Evolutionary conservation across 148 eudicot genomes (phyloP).

Genomic region (Mesembryanthemum crystallinum): DNA sequence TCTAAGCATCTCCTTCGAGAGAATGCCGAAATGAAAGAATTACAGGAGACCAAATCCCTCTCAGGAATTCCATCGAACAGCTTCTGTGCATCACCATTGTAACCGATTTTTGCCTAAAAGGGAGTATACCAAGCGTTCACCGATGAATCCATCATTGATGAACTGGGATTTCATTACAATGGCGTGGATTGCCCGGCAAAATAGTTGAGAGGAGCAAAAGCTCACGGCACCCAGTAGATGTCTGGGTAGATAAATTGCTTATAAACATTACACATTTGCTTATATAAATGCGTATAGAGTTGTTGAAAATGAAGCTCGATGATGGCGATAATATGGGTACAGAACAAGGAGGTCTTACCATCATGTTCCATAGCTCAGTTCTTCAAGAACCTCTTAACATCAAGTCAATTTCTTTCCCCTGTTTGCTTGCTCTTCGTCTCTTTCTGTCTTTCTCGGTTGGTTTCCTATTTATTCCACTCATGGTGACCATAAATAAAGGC

Average conservation of each 20-base stretch:
- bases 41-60: conserved; percentile 44
- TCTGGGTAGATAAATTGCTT: conserved; percentile 13
- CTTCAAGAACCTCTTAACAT: neutral
- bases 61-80: conserved; percentile 50
- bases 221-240: conserved; percentile 19
- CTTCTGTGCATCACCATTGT: conserved; percentile 22
- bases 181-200: conserved; percentile 33
- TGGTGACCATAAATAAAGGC: too few relatives aligned
- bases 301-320: neutral
- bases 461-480: too few relatives aligned
- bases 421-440: too few relatives aligned
- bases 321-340: neutral
- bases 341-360: neutral
- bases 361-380: conserved; percentile 17
- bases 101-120: conserved; percentile 23
- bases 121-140: conserved; percentile 45
- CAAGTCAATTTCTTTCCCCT: too few relatives aligned
- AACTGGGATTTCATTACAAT: conserved; percentile 27
- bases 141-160: conserved; percentile 35
- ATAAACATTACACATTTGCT: neutral
- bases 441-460: too few relatives aligned
- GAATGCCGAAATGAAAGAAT: conserved; percentile 38
- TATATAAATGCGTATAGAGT: neutral
- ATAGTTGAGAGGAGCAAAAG: conserved; percentile 15
- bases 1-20: conserved; percentile 25